These are phyloP conservation scores for Lathyrus aphaca DNA, from an alignment of 306 rosid species.

Conservation along the genomic window DNA sequence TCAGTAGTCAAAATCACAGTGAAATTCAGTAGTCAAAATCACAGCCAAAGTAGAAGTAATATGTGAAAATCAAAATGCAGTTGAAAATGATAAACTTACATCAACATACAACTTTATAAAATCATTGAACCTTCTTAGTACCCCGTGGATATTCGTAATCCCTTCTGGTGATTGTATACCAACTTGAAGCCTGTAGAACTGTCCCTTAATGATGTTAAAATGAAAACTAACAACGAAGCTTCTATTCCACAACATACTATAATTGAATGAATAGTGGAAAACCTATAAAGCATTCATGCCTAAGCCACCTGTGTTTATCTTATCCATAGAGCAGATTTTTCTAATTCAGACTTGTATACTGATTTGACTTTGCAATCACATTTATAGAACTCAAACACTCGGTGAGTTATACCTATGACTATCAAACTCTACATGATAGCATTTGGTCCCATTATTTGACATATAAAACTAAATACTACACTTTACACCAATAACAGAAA, in stretches of 20 bases:
- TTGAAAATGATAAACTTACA: slow-evolving; percentile 59
- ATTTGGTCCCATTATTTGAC: slow-evolving; percentile 12
- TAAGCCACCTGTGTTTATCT: slow-evolving; percentile 22
- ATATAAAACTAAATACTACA: slow-evolving; percentile 10
- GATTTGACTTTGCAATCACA: slow-evolving; percentile 24
- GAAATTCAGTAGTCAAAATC: slow-evolving; percentile 20
- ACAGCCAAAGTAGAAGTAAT: slow-evolving; percentile 16
- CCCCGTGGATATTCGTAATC: slow-evolving; percentile 62
- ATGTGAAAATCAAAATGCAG: slow-evolving; percentile 6
- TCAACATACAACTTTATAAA: slow-evolving; percentile 78
- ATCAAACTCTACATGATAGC: slow-evolving; percentile 13
- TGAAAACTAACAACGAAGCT: slow-evolving; percentile 38
- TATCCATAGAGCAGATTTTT: slow-evolving; percentile 1
- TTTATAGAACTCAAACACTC: slow-evolving; percentile 10
- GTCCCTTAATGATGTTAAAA: slow-evolving; percentile 74
- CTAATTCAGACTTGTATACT: slow-evolving; percentile 3
- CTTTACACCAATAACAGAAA: slow-evolving; percentile 17
- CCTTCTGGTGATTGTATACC: slow-evolving; percentile 94
- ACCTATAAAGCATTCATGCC: slow-evolving; percentile 8
- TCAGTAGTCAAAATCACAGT: slow-evolving; percentile 6
- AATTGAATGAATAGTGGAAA: slow-evolving; percentile 18
- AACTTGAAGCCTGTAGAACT: slow-evolving; percentile 99
- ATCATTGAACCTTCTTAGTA: slow-evolving; percentile 93
- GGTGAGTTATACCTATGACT: not conserved
- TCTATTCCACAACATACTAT: slow-evolving; percentile 26